Evolutionary conservation across 441 rosid species (phyloP).

Genomic region (Biscutella auriculata): DNA sequence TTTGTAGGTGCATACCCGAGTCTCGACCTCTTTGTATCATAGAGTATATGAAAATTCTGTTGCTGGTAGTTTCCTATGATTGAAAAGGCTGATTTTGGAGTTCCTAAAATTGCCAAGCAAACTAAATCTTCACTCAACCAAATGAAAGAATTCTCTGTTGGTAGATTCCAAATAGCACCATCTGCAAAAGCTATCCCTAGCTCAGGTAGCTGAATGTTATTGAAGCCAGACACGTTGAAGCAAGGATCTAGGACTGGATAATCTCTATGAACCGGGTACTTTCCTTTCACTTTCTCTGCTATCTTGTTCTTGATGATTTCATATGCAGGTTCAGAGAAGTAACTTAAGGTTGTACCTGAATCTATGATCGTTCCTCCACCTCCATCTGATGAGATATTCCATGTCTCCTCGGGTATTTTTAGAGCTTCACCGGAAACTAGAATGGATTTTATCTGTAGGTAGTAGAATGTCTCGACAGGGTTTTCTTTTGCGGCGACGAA

Average conservation of each 20-base stretch:
- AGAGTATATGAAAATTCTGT: slow-evolving; percentile 81
- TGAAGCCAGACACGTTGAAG: slow-evolving; percentile 65
- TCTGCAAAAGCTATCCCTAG: slow-evolving; percentile 58
- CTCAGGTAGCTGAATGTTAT: slow-evolving; percentile 51
- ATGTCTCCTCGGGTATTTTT: slow-evolving; percentile 56
- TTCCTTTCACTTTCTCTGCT: slow-evolving; percentile 38
- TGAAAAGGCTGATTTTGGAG: slow-evolving; percentile 62
- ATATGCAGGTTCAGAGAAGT: slow-evolving; percentile 74
- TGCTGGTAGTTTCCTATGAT: slow-evolving; percentile 93
- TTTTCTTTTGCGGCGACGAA: slow-evolving; percentile 51
- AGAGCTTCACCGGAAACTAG: slow-evolving; percentile 51
- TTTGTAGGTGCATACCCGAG: slow-evolving; percentile 74
- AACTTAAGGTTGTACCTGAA: slow-evolving; percentile 82
- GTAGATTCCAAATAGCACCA: slow-evolving; percentile 88
- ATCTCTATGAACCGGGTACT: slow-evolving; percentile 42
- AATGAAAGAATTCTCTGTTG: slow-evolving; percentile 63
- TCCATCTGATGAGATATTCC: slow-evolving; percentile 49
- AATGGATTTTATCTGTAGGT: slow-evolving; percentile 59
- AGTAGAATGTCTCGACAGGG: slow-evolving; percentile 69
- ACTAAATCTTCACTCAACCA: slow-evolving; percentile 47
- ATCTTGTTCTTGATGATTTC: slow-evolving; percentile 55
- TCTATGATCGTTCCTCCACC: slow-evolving; percentile 85
- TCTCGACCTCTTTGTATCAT: slow-evolving; percentile 73
- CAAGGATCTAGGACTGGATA: slow-evolving; percentile 65
- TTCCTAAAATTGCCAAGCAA: slow-evolving; percentile 77